Evolutionary conservation across 1,139 yeast species (phyloP), one percentile per base, ranked within the genome.

Genomic region (Nakaseomyces uthaithaninus): DNA sequence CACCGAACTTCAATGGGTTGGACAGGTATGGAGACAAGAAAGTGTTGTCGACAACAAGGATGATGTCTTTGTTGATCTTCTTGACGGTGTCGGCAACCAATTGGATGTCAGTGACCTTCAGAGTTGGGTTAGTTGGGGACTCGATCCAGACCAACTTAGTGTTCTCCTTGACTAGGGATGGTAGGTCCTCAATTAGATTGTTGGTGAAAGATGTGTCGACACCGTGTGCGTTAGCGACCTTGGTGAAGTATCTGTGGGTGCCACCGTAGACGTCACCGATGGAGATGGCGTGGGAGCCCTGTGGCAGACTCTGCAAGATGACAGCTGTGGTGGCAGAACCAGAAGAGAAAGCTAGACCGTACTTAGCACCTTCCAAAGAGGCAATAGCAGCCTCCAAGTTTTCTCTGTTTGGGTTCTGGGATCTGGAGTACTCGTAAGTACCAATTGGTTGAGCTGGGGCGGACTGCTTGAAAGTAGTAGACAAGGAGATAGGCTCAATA

Each of bases 191-290:
- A 46, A 69, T 74, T 57, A 83, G 69, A 60, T 80, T 72, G 51
- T 73, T 75, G 42, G 86, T 79, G 64, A 85, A 84, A 23, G 77
- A 66, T 38, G 82, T 75, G 43, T 69, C 72, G 41, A 84, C 83
- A 42, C 91, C 91, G 59, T 84, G 94, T 41, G 85, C 74, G 59
- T 70, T 70, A 46, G 91, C 94, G 39, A 85, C 94, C 63, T 81
- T 74, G 60, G 94, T 81, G 71, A 85, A 84, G 67, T 84, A 85
- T 64, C 95, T 74, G 68, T 85, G 93, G 46, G 95, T 85, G 57
- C 95, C 95, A 49, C 95, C 95, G 64, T 86, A 86, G 38, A 86
- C 94, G 57, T 86, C 95, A 53, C 86, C 91, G 55, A 85, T 79
- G 40, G 91, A 78, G 41, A 85, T 71, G 39, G 82, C 81, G 57